Percentiles rank a stretch among this genome's conserved stretches.
These are phyloP conservation scores for Rhodotorula graminis DNA, from an alignment of 768 basidiomycete genomes.

Conservation along the genomic window DNA sequence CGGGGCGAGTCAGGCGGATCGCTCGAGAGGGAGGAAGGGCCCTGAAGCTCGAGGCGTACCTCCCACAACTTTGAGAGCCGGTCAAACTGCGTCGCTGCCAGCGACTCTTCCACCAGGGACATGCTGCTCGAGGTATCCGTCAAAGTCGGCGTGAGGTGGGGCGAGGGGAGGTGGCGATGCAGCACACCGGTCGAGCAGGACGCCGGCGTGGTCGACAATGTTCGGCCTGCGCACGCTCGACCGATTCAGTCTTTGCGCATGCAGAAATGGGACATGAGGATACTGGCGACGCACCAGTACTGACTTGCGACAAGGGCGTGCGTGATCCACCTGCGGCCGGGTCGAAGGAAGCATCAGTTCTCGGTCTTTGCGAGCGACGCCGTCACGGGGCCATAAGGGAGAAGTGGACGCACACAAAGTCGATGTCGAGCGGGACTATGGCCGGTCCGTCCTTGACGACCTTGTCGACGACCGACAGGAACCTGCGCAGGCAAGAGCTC, in stretches of 20 bases:
- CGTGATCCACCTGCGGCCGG: constrained; percentile 8
- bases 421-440: not conserved
- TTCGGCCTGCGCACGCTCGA: not conserved
- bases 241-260: not conserved
- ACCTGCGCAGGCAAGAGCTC: too few relatives aligned
- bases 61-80: not conserved
- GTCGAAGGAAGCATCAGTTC: too few relatives aligned
- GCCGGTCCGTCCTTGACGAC: not conserved
- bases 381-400: too few relatives aligned
- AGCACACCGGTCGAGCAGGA: not conserved
- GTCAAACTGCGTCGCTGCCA: not conserved
- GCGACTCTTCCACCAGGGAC: not conserved
- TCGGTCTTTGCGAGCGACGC: too few relatives aligned
- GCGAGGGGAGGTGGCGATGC: not conserved
- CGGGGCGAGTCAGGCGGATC: too few relatives aligned
- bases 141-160: not conserved
- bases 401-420: constrained; percentile 4
- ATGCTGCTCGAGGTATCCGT: too few relatives aligned
- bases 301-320: not conserved
- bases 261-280: too few relatives aligned
- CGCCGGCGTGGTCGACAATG: not conserved
- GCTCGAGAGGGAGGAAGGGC: not conserved
- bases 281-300: constrained; percentile 1
- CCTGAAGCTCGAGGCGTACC: not conserved
- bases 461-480: not conserved